Conservation (phyloP, 192 early-diverging fungal genomes). For the Dissophora globulifera region DNA sequence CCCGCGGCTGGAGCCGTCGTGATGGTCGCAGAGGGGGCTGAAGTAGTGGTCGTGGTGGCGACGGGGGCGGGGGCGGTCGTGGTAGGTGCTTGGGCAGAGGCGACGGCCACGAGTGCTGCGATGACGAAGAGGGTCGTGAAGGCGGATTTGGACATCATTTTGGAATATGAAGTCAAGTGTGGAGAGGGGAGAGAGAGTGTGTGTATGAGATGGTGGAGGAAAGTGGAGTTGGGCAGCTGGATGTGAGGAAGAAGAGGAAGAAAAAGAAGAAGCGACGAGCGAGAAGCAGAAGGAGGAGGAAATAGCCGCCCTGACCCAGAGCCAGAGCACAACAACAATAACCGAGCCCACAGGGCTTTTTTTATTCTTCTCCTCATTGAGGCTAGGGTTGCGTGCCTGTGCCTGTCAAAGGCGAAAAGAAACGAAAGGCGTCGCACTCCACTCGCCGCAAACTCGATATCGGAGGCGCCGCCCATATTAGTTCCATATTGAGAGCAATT, state of each 20-base stretch:
- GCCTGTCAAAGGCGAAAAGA: not conserved
- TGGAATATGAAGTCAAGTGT: not conserved
- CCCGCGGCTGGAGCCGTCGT: not conserved
- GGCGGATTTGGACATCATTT: slow-evolving; percentile 24
- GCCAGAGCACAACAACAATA: no score
- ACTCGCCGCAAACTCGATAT: no score
- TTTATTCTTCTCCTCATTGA: no score
- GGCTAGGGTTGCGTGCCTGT: not conserved
- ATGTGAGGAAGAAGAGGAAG: not conserved
- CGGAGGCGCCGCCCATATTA: no score
- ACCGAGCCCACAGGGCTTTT: no score
- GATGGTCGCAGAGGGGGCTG: no score
- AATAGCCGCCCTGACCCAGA: no score
- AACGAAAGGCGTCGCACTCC: no score
- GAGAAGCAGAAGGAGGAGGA: not conserved
- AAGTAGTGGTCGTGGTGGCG: not conserved
- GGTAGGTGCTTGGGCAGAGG: not conserved
- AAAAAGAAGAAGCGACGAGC: not conserved
- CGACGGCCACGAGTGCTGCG: slow-evolving; percentile 13
- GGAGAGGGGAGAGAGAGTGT: not conserved
- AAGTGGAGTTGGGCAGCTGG: not conserved
- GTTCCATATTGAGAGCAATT: slow-evolving; percentile 8
- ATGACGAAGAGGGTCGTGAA: slow-evolving; percentile 21
- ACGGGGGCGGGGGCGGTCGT: not conserved
- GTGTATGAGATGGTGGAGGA: not conserved